phyloP scores from a whole-genome alignment of 306 rosid genomes.

The Elaeagnus macrophylla region DNA sequence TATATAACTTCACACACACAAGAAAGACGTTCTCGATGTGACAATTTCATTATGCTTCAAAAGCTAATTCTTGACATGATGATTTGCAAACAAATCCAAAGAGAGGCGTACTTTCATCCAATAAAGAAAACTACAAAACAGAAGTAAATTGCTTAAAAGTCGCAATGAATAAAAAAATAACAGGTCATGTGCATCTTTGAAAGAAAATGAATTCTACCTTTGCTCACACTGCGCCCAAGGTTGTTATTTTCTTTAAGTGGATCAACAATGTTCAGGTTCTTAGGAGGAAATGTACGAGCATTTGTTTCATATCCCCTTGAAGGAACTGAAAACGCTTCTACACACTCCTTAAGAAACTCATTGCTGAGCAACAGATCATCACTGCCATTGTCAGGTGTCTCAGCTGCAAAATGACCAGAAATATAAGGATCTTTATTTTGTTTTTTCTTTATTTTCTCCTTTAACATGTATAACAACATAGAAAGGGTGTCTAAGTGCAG shows the following conservation, averaged over 20 bases:
- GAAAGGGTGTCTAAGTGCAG: constrained; percentile 9
- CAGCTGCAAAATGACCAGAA: constrained; percentile 38
- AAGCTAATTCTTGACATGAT: too few relatives aligned
- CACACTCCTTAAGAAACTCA: constrained; percentile 67
- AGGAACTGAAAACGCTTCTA: constrained; percentile 66
- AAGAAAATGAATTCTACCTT: constrained; percentile 41
- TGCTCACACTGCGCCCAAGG: constrained; percentile 99
- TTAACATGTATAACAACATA: constrained; percentile 7
- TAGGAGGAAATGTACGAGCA: constrained; percentile 78
- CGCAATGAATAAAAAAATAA: constrained; percentile 2
- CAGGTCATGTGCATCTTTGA: constrained; percentile 14
- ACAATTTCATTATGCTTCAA: too few relatives aligned
- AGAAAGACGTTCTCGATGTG: too few relatives aligned
- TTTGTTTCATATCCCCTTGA: constrained; percentile 79
- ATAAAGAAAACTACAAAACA: neutral
- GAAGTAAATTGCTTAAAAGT: neutral
- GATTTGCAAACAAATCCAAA: too few relatives aligned
- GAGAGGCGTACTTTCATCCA: too few relatives aligned
- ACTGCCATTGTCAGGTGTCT: constrained; percentile 63
- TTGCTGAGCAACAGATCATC: constrained; percentile 50
- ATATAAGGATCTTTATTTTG: neutral
- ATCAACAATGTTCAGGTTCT: constrained; percentile 91
- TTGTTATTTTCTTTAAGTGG: constrained; percentile 92
- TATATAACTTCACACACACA: neutral
- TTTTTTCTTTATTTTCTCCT: neutral